Evolutionary conservation across 192 early-diverging fungal genomes (phyloP).

Genomic region (Gorgonomyces haynaldii): DNA sequence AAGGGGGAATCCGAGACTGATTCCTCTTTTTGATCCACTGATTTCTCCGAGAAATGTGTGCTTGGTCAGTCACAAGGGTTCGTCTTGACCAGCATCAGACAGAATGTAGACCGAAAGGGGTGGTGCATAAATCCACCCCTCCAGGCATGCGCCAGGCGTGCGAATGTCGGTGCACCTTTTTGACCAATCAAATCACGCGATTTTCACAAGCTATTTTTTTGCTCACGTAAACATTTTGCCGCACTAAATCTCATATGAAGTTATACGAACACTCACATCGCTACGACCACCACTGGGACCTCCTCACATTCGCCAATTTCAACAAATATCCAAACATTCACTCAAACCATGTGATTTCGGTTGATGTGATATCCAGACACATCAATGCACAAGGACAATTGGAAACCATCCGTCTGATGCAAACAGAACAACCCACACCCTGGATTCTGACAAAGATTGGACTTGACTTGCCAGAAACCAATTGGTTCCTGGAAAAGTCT

Average conservation of each 20-base stretch:
- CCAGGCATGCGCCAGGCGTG: too few relatives aligned
- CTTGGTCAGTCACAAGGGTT: too few relatives aligned
- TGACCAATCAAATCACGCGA: too few relatives aligned
- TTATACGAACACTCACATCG: not conserved
- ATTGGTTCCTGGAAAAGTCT: conserved; percentile 85
- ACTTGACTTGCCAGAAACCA: conserved; percentile 35
- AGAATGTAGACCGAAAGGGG: too few relatives aligned
- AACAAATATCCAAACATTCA: conserved; percentile 96
- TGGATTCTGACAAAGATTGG: conserved; percentile 52
- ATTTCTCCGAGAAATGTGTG: not conserved
- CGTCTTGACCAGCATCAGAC: too few relatives aligned
- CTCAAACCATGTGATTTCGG: conserved; percentile 80
- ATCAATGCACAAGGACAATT: conserved; percentile 76
- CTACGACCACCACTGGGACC: conserved; percentile 66
- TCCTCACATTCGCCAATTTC: conserved; percentile 63
- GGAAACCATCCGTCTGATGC: conserved; percentile 82
- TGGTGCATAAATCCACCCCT: too few relatives aligned
- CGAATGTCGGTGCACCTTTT: too few relatives aligned
- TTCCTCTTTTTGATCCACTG: not conserved
- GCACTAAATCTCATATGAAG: not conserved
- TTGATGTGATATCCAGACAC: conserved; percentile 73
- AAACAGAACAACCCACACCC: conserved; percentile 76
- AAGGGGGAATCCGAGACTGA: not conserved
- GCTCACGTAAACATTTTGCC: too few relatives aligned
- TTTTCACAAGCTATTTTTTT: too few relatives aligned